Evolutionary conservation across 192 early-diverging fungal species (phyloP), one percentile per base, ranked within the genome.

Genomic region (Backusella circina): DNA sequence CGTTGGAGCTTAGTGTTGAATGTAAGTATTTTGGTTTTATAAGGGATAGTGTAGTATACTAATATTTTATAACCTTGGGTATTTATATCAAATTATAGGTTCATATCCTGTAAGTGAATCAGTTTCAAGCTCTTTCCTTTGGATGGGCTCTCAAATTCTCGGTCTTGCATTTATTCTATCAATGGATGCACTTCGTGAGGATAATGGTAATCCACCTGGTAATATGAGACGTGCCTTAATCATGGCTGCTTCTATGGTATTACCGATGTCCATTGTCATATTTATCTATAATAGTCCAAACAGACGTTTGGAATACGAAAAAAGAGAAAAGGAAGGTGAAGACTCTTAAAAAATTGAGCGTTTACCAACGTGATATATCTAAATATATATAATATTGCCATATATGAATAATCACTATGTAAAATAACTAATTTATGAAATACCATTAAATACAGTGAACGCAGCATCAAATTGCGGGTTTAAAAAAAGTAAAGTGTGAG

Each of bases 1-100:
- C 71, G 2, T 50, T 77, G 7, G 80, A 81, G 31, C 76, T 81
- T 23, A 76, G 76, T 36, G 76, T 75, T 38, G 80, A 81, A 75
- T 71, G 80, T 77, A 66, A 73, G 80, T 70, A 21, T 6, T 23
- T 3, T n/a, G n/a, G 23, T 44, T 44, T 1, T 15, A 16, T 44
- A 44, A 44, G 13, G 41, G 50, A 4, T 23, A 51, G 2, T 51
- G 5, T 51, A 23, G 21, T 4, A 44, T 2, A 36, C 47, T 33
- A 67, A 18, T 15, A 15, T 21, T 51, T 23, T n/a, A n/a, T 23
- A 26, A 9, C 10, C 6, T 54, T 23, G 7, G 18, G 0, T 47
- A 15, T n/a, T 1, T 67, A 33, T 35, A 16, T 67, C n/a, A n/a
- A 35, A n/a, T 67, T 37, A 38, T 21, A 81, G 73, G 41, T 13